Base-by-base conservation (phyloP, 2,329 filamentous ascomycete genomes). In the Mycosphaerella sp. region DNA sequence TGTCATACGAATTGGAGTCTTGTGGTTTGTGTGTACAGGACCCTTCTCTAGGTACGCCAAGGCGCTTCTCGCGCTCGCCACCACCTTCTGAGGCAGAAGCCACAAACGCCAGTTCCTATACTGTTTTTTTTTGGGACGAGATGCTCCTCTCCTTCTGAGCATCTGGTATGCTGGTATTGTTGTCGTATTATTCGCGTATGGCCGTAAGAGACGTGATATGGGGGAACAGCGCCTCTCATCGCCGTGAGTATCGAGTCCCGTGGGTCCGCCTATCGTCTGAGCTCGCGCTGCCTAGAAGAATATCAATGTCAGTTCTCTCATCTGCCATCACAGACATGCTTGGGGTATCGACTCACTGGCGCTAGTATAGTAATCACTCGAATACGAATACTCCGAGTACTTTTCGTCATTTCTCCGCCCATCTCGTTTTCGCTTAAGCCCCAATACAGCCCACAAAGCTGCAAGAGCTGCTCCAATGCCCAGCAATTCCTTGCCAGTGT, bases 321-420 rank as follows among this genome's bases (percentile, higher is more conserved):
- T 39, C 41, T 29, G 10, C 12, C 29, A 11, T 10, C 8, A 11
- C 12, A 0, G 3, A 9, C n/a, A 31, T 29, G 26, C 26, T 21
- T 21, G 9, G 14, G 4, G 7, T 46, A 11, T 11, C 12, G 48
- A 75, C 75, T 74, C 64, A 77, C 75, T 77, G 51, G 69, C 67
- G 59, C 72, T 76, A 34, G 71, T 73, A 62, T 76, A 76, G 59
- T 76, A 74, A 58, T 71, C 73, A 59, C 72, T 73, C 48, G 71
- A 73, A 45, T 70, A 72, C 12, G 67, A 70, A 43, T 72, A 68
- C 54, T 70, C 69, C 45, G 57, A 62, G 51, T 64, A 60, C 72
- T 76, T 74, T 54, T 76, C 73, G 39, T 76, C 73, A 26, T 64
- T 65, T 31, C 62, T 59, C 38, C 60, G 53, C 39, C 68, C 61